phyloP scores from a whole-genome alignment of 345 rosid species.

The Gossypium turneri region DNA sequence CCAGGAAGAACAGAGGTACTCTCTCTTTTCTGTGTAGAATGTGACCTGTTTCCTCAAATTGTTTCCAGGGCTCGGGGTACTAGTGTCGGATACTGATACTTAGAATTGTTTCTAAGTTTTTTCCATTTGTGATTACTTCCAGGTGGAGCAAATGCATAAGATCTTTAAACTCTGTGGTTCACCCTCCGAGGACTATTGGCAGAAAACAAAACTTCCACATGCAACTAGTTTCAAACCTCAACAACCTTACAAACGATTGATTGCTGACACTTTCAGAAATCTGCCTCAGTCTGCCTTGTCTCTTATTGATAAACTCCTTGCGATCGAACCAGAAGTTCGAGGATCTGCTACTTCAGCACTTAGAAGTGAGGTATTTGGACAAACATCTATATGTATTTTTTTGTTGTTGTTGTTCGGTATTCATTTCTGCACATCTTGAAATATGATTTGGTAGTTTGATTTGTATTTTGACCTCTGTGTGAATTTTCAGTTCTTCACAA shows the following conservation, averaged over 20 bases:
- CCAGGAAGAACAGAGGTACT: constrained; percentile 92
- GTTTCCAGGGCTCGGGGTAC: background rate
- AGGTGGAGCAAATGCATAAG: constrained; percentile 93
- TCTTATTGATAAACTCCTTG: constrained; percentile 56
- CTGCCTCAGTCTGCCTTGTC: constrained; percentile 51
- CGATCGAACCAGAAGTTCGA: constrained; percentile 62
- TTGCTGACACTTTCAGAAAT: constrained; percentile 53
- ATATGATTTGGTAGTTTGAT: background rate
- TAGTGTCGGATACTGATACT: background rate
- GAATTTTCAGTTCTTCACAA: constrained; percentile 48
- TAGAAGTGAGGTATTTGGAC: constrained; percentile 47
- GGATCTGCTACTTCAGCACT: constrained; percentile 59
- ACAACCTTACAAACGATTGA: constrained; percentile 52
- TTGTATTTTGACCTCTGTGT: background rate
- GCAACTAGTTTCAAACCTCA: constrained; percentile 83
- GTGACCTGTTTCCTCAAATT: background rate
- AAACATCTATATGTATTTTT: background rate
- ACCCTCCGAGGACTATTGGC: constrained; percentile 78
- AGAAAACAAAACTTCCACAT: constrained; percentile 51
- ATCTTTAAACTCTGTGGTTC: constrained; percentile 95
- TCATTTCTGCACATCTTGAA: background rate
- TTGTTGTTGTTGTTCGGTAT: background rate
- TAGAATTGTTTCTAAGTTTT: background rate
- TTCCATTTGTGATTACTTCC: background rate
- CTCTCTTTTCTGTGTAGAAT: background rate